phyloP scores from a whole-genome alignment of 177 flowering plant species.

The Telopea speciosissima region DNA sequence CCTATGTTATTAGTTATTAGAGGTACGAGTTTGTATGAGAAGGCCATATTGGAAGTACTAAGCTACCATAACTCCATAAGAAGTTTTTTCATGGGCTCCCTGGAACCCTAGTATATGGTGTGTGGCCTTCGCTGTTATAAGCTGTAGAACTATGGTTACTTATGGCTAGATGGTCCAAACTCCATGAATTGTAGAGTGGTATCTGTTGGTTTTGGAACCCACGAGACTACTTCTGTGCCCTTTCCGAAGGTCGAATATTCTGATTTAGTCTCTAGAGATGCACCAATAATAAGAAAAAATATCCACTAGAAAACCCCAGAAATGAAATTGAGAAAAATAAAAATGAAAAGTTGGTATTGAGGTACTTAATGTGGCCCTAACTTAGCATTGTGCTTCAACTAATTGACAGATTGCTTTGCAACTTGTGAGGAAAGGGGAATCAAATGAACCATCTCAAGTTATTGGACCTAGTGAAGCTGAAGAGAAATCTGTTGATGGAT shows the following conservation, averaged over 20 bases:
- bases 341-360: background rate
- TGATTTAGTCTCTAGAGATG: too few relatives aligned
- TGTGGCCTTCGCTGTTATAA: background rate
- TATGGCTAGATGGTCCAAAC: background rate
- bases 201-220: background rate
- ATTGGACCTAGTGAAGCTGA: conserved; percentile 18
- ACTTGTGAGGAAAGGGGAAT: conserved; percentile 65
- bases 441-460: conserved; percentile 28
- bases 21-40: too few relatives aligned
- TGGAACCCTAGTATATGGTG: background rate
- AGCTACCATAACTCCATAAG: background rate
- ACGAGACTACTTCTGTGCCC: background rate
- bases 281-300: too few relatives aligned
- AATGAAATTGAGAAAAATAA: background rate
- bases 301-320: background rate
- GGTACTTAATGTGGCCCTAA: background rate
- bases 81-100: background rate
- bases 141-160: background rate
- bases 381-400: background rate
- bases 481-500: conserved; percentile 15
- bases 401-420: conserved; percentile 69
- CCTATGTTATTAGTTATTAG: too few relatives aligned
- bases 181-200: background rate
- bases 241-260: background rate
- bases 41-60: background rate